Evolutionary conservation across 768 basidiomycete genomes (phyloP), one percentile per base, ranked within the genome.

Genomic region (Hirschioporus abietinus): DNA sequence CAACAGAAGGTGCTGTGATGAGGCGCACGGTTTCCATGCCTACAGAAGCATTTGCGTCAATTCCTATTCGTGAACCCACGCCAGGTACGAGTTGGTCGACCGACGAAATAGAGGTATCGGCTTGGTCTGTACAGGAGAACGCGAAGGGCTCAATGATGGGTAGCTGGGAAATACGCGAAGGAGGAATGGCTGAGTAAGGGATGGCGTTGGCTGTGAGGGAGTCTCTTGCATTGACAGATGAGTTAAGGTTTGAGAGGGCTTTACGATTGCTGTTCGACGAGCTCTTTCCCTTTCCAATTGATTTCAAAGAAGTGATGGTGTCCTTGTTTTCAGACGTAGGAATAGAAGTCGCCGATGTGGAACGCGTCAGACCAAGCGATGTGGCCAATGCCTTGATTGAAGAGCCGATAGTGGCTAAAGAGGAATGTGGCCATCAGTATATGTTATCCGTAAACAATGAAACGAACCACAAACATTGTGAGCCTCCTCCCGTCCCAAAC

Each of bases 341-440:
- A 63, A 71, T 70, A 27, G 76, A 74, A 30, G 78, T 78, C 36
- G 69, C 72, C 10, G 79, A 77, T 10, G 78, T 75, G 12, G 77
- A 73, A 30, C 87, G 87, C 74, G 87, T 91, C 71, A 92, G 81
- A 57, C 89, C 89, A 30, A 92, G 79, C 15, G 92, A 91, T 58
- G 80, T 87, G n/a, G 90, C 92, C 58, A 94, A 79, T 0, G 89
- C 87, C 74, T 83, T 89, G 68, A 95, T 83, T 42, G 92, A 93
- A 0, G 91, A 91, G 18, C 92, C 84, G 18, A 81, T 84, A n/a
- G 85, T 82, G 42, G 80, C 86, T 89, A 74, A 35, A 36, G 25
- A 57, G 66, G 60, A 52, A 30, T 30, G 30, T 30, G 30, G 30
- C 30, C 30, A 25, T 18, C 26, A 63, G 70, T 57, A 67, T 63